Evolutionary conservation across 1,284 basidiomycete species (phyloP).

Genomic region (Cutaneotrichosporon curvatum): DNA sequence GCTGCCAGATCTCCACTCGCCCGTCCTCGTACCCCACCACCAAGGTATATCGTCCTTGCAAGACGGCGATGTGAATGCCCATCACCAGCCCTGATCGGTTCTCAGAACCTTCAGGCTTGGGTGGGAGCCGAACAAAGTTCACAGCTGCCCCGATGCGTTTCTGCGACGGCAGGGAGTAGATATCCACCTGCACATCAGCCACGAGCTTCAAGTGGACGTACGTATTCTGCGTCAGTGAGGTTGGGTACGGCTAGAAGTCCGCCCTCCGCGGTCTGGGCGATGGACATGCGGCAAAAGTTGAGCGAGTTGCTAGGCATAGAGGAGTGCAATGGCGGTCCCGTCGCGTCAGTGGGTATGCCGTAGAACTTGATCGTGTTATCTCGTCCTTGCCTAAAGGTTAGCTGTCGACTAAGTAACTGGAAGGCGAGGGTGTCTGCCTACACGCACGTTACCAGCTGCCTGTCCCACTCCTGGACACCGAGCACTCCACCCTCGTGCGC

Average conservation of each 20-base stretch:
- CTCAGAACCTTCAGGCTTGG: constrained; percentile 2
- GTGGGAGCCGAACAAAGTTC: constrained; percentile 13
- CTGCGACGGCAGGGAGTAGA: constrained; percentile 62
- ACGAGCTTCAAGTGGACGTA: constrained; percentile 40
- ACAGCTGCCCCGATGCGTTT: constrained; percentile 65
- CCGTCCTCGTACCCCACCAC: constrained; percentile 77
- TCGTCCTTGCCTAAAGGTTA: constrained; percentile 61
- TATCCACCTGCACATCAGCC: constrained; percentile 47
- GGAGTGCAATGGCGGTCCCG: constrained; percentile 51
- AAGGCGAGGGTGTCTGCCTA: neutral
- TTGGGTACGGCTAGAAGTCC: constrained; percentile 73
- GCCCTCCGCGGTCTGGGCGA: constrained; percentile 41
- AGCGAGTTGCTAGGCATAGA: constrained; percentile 79
- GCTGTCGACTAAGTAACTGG: constrained; percentile 1
- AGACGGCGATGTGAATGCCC: constrained; percentile 56
- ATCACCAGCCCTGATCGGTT: constrained; percentile 65
- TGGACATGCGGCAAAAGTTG: constrained; percentile 77
- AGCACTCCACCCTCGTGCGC: constrained; percentile 70
- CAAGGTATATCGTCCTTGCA: constrained; percentile 42
- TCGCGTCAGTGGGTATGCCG: constrained; percentile 47
- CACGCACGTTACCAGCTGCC: constrained; percentile 62
- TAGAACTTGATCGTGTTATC: constrained; percentile 56
- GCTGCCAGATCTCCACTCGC: constrained; percentile 55
- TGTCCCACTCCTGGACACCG: constrained; percentile 64
- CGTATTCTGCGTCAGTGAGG: constrained; percentile 74